phyloP scores from a whole-genome alignment of 2,329 filamentous ascomycete genomes.

The Penicillium italicum region DNA sequence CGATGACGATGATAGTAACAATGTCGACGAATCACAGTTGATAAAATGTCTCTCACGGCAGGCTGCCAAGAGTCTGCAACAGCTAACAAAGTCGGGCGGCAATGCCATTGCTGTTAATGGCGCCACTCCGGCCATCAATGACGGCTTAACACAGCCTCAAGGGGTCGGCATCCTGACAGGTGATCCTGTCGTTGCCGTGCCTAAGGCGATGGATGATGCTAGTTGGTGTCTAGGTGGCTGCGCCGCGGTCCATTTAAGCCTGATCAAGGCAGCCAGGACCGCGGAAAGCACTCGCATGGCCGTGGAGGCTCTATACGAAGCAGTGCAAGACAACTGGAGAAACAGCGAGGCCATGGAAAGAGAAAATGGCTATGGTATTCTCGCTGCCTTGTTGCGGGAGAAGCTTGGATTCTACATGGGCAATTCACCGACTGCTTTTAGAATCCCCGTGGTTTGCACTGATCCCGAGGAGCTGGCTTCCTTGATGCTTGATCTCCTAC shows the following conservation, averaged over 20 bases:
- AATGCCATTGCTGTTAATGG: slow-evolving; percentile 83
- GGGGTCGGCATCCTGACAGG: slow-evolving; percentile 81
- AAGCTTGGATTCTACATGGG: slow-evolving; percentile 56
- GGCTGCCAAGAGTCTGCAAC: slow-evolving; percentile 64
- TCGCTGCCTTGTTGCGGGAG: slow-evolving; percentile 76
- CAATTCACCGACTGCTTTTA: slow-evolving; percentile 41
- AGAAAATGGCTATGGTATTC: slow-evolving; percentile 86
- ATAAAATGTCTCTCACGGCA: slow-evolving; percentile 71
- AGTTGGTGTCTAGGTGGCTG: slow-evolving; percentile 93
- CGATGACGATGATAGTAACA: slow-evolving; percentile 72
- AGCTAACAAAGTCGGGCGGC: slow-evolving; percentile 67
- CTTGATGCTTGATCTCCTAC: slow-evolving; percentile 62
- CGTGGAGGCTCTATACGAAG: slow-evolving; percentile 78
- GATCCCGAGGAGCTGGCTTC: slow-evolving; percentile 48
- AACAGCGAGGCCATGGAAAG: slow-evolving; percentile 98
- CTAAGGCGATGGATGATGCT: slow-evolving; percentile 84
- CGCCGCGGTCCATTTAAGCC: slow-evolving; percentile 75
- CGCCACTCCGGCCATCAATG: slow-evolving; percentile 80
- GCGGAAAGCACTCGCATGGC: slow-evolving; percentile 69
- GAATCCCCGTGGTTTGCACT: slow-evolving; percentile 36
- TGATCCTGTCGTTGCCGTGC: slow-evolving; percentile 73
- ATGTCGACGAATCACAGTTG: slow-evolving; percentile 67
- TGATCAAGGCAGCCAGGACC: slow-evolving; percentile 72
- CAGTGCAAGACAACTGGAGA: slow-evolving; percentile 86
- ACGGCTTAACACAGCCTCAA: slow-evolving; percentile 75